Conservation (phyloP, 2,329 filamentous ascomycete species). For the Curvularia eragrostidis region DNA sequence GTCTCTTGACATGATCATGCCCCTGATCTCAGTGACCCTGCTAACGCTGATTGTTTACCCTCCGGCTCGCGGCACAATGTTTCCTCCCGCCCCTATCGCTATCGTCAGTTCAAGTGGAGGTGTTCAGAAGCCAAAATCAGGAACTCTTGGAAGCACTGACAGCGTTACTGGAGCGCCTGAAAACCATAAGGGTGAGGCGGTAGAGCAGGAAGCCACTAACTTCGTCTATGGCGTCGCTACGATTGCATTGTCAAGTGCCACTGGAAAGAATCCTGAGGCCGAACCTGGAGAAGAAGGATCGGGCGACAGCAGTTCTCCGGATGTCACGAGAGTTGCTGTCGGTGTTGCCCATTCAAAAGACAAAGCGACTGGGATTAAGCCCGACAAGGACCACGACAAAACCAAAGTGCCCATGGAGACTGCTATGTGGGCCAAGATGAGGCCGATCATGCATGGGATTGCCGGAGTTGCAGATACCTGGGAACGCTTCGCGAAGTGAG, state of each 20-base stretch:
- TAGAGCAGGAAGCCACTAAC: slow-evolving; percentile 82
- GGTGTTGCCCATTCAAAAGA: slow-evolving; percentile 62
- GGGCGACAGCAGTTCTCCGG: slow-evolving; percentile 63
- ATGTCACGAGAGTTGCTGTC: slow-evolving; percentile 64
- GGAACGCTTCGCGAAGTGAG: slow-evolving; percentile 68
- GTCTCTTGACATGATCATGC: slow-evolving; percentile 73
- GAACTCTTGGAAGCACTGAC: slow-evolving; percentile 76
- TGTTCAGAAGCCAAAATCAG: slow-evolving; percentile 77
- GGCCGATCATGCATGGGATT: slow-evolving; percentile 72
- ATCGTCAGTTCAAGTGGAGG: slow-evolving; percentile 74
- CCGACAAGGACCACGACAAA: slow-evolving; percentile 68
- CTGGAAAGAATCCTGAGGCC: slow-evolving; percentile 75
- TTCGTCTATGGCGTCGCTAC: slow-evolving; percentile 76
- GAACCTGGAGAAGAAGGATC: slow-evolving; percentile 58
- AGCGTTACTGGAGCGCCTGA: slow-evolving; percentile 83
- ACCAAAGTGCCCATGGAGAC: slow-evolving; percentile 79
- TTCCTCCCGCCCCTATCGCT: slow-evolving; percentile 78
- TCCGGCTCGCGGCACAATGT: slow-evolving; percentile 66
- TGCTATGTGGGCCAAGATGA: slow-evolving; percentile 77
- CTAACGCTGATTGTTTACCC: slow-evolving; percentile 73
- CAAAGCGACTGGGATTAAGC: slow-evolving; percentile 59
- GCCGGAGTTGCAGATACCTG: slow-evolving; percentile 67
- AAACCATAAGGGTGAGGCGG: slow-evolving; percentile 81
- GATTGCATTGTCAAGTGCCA: slow-evolving; percentile 75
- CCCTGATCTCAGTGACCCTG: slow-evolving; percentile 64